phyloP scores from a whole-genome alignment of 2,329 filamentous ascomycete genomes.

The Penicillium sp. region DNA sequence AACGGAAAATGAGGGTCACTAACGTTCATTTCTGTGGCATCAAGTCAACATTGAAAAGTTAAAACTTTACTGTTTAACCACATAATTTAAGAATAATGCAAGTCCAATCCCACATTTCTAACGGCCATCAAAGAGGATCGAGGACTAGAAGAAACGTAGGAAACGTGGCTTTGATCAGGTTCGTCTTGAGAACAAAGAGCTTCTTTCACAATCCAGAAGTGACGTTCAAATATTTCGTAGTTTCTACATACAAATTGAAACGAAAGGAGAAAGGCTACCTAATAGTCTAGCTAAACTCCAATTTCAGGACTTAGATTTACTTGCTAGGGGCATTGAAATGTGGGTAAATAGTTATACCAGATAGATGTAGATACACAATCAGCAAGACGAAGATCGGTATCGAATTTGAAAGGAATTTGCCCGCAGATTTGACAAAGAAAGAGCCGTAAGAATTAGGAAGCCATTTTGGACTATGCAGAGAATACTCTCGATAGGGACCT shows the following conservation, averaged over 20 bases:
- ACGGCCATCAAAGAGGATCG: neutral
- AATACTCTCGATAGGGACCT: neutral
- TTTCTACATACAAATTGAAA: too few relatives aligned
- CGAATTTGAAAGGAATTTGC: neutral
- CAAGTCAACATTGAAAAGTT: neutral
- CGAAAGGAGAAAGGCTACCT: neutral
- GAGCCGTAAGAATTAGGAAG: too few relatives aligned
- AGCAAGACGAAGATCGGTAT: neutral
- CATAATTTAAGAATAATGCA: neutral
- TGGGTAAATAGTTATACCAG: too few relatives aligned
- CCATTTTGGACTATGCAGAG: neutral
- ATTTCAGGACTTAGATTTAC: neutral
- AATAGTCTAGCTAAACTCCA: too few relatives aligned
- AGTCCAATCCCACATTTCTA: too few relatives aligned
- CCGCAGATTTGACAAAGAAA: neutral
- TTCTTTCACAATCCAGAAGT: neutral
- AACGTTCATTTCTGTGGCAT: too few relatives aligned
- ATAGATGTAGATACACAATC: neutral
- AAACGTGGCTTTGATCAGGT: neutral
- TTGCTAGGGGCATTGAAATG: too few relatives aligned
- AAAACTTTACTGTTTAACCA: too few relatives aligned
- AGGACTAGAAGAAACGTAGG: neutral
- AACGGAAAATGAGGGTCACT: too few relatives aligned
- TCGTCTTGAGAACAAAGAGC: neutral
- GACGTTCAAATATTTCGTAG: rapidly evolving